Conservation (phyloP, 371 early-diverging fungal species). For the Fennellomyces sp. region DNA sequence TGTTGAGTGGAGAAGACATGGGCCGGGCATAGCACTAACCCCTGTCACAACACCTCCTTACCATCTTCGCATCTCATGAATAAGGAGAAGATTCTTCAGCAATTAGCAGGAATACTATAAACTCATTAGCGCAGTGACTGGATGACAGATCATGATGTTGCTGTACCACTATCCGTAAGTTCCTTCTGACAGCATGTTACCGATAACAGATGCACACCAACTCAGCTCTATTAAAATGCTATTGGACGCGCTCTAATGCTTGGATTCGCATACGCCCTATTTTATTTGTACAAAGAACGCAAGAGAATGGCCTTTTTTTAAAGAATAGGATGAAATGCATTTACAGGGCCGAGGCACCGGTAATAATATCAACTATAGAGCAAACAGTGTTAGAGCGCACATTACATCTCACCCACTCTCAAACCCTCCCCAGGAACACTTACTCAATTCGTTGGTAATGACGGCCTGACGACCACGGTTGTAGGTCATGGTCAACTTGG, state of each 20-base stretch:
- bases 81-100: too few relatives aligned
- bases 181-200: too few relatives aligned
- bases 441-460: slow-evolving; percentile 95
- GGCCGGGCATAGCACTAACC: too few relatives aligned
- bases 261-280: slow-evolving; percentile 3
- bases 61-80: too few relatives aligned
- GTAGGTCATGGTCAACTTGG: slow-evolving; percentile 79
- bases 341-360: slow-evolving; percentile 92
- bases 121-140: too few relatives aligned
- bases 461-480: slow-evolving; percentile 97
- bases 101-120: too few relatives aligned
- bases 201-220: too few relatives aligned
- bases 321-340: slow-evolving; percentile 9
- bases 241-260: slow-evolving; percentile 5
- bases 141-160: too few relatives aligned
- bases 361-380: slow-evolving; percentile 83
- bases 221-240: slow-evolving; percentile 7
- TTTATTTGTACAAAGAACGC: slow-evolving; percentile 25
- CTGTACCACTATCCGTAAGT: too few relatives aligned
- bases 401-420: not conserved
- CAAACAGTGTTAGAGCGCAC: not conserved
- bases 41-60: too few relatives aligned
- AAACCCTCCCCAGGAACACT: slow-evolving; percentile 22
- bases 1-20: too few relatives aligned
- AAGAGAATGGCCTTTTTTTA: slow-evolving; percentile 13